A percentile compares a stretch with the other conserved stretches of the same genome.
These are phyloP conservation scores for Malassezia sp. DNA, from an alignment of 1,284 basidiomycete species.

Conservation along the genomic window DNA sequence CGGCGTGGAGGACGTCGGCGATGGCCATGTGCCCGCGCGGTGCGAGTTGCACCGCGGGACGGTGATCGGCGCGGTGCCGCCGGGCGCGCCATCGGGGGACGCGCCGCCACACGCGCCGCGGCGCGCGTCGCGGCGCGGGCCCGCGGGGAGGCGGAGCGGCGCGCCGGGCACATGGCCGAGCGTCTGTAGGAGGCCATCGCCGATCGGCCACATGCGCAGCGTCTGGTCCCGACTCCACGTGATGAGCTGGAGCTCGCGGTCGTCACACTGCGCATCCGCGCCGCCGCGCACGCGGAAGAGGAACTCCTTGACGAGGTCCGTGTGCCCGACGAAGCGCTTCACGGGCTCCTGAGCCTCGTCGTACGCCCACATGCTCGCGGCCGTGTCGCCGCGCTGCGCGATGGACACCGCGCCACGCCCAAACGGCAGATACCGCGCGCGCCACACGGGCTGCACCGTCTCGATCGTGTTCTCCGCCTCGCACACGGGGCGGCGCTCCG, in stretches of 20 bases:
- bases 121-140: neutral
- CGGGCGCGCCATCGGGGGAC: too few species aligned
- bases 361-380: constrained; percentile 69
- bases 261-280: constrained; percentile 38
- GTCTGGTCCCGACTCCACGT: constrained; percentile 95
- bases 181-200: neutral
- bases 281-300: constrained; percentile 70
- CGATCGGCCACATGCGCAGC: constrained; percentile 70
- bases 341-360: constrained; percentile 54
- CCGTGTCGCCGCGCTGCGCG: constrained; percentile 75
- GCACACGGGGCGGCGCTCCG: constrained; percentile 31
- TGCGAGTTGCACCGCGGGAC: too few species aligned
- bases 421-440: constrained; percentile 83
- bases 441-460: constrained; percentile 83
- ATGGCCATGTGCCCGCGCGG: neutral
- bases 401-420: constrained; percentile 77
- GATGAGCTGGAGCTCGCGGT: constrained; percentile 54
- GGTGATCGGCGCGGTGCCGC: too few species aligned
- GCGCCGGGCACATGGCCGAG: constrained; percentile 8
- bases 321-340: constrained; percentile 72
- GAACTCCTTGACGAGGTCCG: constrained; percentile 92
- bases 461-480: constrained; percentile 52
- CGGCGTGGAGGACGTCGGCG: neutral
- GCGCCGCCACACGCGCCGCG: neutral
- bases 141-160: too few species aligned